A percentile compares a stretch with the other conserved stretches of the same genome.
Conservation (phyloP, 2,329 filamentous ascomycete species). For the Ramichloridium luteum region DNA sequence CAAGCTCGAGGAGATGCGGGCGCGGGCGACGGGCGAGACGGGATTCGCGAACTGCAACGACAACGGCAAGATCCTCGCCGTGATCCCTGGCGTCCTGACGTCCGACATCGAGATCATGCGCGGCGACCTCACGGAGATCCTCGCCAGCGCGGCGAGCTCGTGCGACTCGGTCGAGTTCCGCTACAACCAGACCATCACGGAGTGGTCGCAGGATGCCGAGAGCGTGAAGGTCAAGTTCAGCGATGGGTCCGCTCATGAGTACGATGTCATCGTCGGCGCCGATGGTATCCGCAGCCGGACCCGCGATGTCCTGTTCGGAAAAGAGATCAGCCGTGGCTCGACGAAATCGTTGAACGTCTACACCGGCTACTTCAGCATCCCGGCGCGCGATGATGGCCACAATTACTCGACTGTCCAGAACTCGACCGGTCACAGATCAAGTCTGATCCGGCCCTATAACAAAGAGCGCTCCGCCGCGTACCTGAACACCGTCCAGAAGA, state of each 20-base stretch:
- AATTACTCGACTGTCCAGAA: conserved; percentile 11
- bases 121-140: conserved; percentile 36
- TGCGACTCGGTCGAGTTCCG: conserved; percentile 10
- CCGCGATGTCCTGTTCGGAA: conserved; percentile 8
- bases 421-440: conserved; percentile 9
- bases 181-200: conserved; percentile 8
- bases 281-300: conserved; percentile 10
- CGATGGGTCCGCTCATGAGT: conserved; percentile 5
- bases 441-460: conserved; percentile 13
- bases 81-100: conserved; percentile 9
- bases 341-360: conserved; percentile 6
- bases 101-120: conserved; percentile 29
- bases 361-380: conserved; percentile 20
- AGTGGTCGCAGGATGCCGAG: conserved; percentile 7
- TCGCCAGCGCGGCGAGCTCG: conserved; percentile 24
- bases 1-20: conserved; percentile 15
- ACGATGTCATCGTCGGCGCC: conserved; percentile 9
- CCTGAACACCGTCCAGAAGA: conserved; percentile 7
- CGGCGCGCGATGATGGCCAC: conserved; percentile 7
- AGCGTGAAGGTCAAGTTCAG: conserved; percentile 7
- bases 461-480: conserved; percentile 9
- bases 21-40: conserved; percentile 16
- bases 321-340: conserved; percentile 4
- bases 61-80: conserved; percentile 11
- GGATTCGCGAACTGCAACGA: conserved; percentile 20